Conservation (phyloP, 352 stramenopile species). For the Phytophthora foliorum region DNA sequence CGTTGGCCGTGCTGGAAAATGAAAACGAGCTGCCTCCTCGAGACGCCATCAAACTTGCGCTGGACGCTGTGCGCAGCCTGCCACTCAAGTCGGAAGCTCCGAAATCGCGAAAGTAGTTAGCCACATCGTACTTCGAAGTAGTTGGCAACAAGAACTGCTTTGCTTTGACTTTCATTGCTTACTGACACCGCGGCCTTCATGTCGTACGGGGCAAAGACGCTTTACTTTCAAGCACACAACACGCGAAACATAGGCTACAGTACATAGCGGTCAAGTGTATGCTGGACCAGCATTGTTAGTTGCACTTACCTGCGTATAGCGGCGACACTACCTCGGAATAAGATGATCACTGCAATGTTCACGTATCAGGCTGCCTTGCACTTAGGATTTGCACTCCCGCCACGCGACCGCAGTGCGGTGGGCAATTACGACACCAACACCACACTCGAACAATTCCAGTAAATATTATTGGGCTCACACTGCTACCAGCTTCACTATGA, state of each 20-base stretch:
- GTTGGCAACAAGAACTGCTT: neutral
- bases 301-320: no score
- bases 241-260: no score
- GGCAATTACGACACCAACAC: no score
- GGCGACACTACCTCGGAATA: neutral
- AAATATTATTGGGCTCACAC: slow-evolving; percentile 34
- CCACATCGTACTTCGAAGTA: neutral
- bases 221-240: no score
- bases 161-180: neutral
- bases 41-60: slow-evolving; percentile 80
- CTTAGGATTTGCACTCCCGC: slow-evolving; percentile 14
- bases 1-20: slow-evolving; percentile 60
- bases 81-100: slow-evolving; percentile 36
- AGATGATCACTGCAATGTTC: slow-evolving; percentile 8
- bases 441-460: slow-evolving; percentile 19
- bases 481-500: slow-evolving; percentile 22
- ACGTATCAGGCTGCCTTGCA: slow-evolving; percentile 16
- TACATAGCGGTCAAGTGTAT: no score
- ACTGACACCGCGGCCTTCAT: no score
- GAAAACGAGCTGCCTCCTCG: slow-evolving; percentile 66
- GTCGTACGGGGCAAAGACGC: no score
- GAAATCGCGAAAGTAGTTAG: slow-evolving; percentile 23
- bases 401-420: no score
- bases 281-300: no score
- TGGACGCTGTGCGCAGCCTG: slow-evolving; percentile 76